Evolutionary conservation across 257 asterid species (phyloP), one percentile per base, ranked within the genome.

Genomic region (Nicotiana undulata): DNA sequence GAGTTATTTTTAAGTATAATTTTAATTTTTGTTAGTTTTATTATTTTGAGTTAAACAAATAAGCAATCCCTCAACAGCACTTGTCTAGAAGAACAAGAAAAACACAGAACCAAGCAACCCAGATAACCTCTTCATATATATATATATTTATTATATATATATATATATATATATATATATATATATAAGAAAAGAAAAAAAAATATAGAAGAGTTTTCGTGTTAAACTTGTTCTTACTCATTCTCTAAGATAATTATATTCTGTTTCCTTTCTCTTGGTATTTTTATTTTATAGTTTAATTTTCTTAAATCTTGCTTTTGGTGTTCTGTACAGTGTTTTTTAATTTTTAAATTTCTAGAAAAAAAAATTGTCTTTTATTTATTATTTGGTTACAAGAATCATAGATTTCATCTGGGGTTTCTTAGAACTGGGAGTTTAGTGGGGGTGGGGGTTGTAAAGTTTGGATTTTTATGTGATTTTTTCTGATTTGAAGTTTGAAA

Each of bases 11-110:
- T 4, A 44, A 74, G 66, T 22, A 52, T 37, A 10, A 6, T 6
- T n/a, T 29, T 70, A 1, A 13, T 2, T 31, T 80, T 60, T 34
- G 22, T 10, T 0, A 9, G 49, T 29, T 49, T 9, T 40, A 26
- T 76, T 24, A 29, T 53, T 28, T 29, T 29, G 32, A 29, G 32
- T 29, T 16, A 75, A 9, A 58, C 12, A 40, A 40, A 40, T 75
- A 67, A 70, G 67, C 46, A 46, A 49, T 79, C 56, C 82, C 40
- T 74, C 63, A 28, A 8, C 53, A 53, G 16, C 51, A 75, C 32
- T 51, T 24, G 28, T 52, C 61, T 63, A 81, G 79, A 66, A 80
- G 84, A 76, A 81, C 60, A 63, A 82, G 76, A 24, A 53, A 40
- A 74, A 26, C 75, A 31, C 28, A 83, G 64, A 72, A 72, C 78